These are phyloP conservation scores for Dalechampia spathulata DNA, from an alignment of 441 rosid genomes.

Conservation along the genomic window DNA sequence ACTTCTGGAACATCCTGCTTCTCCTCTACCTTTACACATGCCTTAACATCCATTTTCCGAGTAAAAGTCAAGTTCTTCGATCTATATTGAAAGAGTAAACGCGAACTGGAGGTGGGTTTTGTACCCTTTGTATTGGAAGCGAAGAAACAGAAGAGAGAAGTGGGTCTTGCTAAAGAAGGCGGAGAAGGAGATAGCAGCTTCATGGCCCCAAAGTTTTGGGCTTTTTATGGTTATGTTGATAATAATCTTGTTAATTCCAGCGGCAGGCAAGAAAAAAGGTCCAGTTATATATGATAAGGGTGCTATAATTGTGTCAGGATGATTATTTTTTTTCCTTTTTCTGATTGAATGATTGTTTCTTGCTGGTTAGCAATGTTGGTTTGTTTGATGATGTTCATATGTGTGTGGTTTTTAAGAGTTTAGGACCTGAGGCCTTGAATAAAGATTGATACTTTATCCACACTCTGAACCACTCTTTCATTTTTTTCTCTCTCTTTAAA, in stretches of 20 bases:
- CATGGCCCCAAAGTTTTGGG: constrained; percentile 33
- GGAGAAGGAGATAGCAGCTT: constrained; percentile 43
- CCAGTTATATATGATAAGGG: too few relatives aligned
- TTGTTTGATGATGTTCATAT: too few relatives aligned
- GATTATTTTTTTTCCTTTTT: too few relatives aligned
- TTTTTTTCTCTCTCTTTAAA: not conserved
- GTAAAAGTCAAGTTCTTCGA: constrained; percentile 16
- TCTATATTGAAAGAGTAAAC: constrained; percentile 17
- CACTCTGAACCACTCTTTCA: constrained; percentile 5
- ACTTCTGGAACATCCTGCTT: constrained; percentile 28
- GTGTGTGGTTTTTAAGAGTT: not conserved
- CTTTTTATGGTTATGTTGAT: constrained; percentile 4
- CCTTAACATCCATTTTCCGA: constrained; percentile 30
- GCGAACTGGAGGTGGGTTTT: constrained; percentile 25
- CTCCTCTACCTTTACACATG: constrained; percentile 50
- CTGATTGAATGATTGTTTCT: too few relatives aligned
- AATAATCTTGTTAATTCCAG: not conserved
- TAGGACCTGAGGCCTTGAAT: constrained; percentile 1
- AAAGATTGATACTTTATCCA: constrained; percentile 7
- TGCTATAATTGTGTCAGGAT: too few relatives aligned
- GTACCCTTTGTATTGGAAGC: constrained; percentile 20
- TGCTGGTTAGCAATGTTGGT: too few relatives aligned
- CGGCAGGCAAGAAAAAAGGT: too few relatives aligned
- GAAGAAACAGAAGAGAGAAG: constrained; percentile 24
- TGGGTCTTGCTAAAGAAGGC: constrained; percentile 33